Conservation (phyloP, 805 yeast species). For the Candida glaebosa region DNA sequence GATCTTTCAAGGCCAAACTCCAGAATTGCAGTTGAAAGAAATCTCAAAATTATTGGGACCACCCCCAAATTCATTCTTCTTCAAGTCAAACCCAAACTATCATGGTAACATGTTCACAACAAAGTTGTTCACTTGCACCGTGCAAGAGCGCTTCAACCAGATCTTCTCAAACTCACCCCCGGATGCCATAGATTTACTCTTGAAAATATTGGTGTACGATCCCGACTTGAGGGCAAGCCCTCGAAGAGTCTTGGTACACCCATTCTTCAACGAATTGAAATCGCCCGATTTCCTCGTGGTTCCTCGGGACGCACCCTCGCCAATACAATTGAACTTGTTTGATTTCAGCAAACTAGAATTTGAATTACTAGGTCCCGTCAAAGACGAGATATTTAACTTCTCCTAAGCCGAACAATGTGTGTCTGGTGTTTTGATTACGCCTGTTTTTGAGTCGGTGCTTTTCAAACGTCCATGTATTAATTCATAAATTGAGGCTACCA, state of each 20-base stretch:
- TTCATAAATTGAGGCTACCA: too few species aligned
- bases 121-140: slow-evolving; percentile 55
- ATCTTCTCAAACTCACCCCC: slow-evolving; percentile 68
- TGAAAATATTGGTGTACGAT: slow-evolving; percentile 81
- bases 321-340: slow-evolving; percentile 48
- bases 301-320: slow-evolving; percentile 49
- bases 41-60: slow-evolving; percentile 89
- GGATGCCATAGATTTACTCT: slow-evolving; percentile 80
- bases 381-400: slow-evolving; percentile 19
- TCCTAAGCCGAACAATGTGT: not conserved
- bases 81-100: slow-evolving; percentile 70
- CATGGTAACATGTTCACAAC: slow-evolving; percentile 71
- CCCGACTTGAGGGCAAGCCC: slow-evolving; percentile 84
- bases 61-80: slow-evolving; percentile 67
- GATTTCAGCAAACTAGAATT: slow-evolving; percentile 71
- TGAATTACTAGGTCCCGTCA: slow-evolving; percentile 42
- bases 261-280: slow-evolving; percentile 85
- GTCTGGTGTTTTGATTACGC: too few species aligned
- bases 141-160: slow-evolving; percentile 48
- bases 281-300: slow-evolving; percentile 46
- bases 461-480: too few species aligned
- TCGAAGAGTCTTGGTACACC: slow-evolving; percentile 78
- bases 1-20: slow-evolving; percentile 92
- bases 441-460: too few species aligned
- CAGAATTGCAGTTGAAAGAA: slow-evolving; percentile 83